Conservation (phyloP, 2,329 filamentous ascomycete species). For the Ophiostoma novo-ulmi region DNA sequence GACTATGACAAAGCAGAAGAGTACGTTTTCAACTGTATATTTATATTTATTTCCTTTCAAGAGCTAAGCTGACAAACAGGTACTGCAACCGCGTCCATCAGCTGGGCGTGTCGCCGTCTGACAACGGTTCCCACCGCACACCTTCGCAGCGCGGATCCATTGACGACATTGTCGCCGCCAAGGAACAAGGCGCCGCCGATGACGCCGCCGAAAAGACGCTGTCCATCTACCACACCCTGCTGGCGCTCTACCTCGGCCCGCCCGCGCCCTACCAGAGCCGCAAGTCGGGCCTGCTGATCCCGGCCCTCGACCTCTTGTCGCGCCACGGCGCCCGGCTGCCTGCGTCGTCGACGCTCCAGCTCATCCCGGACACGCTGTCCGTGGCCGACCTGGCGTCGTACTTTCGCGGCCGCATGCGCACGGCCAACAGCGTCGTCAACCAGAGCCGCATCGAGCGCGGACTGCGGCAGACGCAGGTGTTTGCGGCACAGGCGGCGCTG, state of each 20-base stretch:
- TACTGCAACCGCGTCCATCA: conserved; percentile 85
- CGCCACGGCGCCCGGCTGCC: conserved; percentile 89
- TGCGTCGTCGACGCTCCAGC: conserved; percentile 73
- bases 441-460: conserved; percentile 72
- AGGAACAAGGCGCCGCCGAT: conserved; percentile 46
- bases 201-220: neutral
- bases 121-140: neutral
- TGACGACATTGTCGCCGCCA: conserved; percentile 29
- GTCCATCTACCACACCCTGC: conserved; percentile 82
- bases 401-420: conserved; percentile 84
- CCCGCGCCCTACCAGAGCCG: conserved; percentile 54
- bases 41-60: neutral
- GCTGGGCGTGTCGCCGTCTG: neutral
- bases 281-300: conserved; percentile 60
- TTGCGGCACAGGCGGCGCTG: conserved; percentile 68
- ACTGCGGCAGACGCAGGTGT: conserved; percentile 70
- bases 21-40: conserved; percentile 45
- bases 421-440: conserved; percentile 75
- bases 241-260: conserved; percentile 83
- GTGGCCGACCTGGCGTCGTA: conserved; percentile 80
- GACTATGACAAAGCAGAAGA: conserved; percentile 90
- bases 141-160: neutral
- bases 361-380: conserved; percentile 77
- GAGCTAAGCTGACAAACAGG: conserved; percentile 38
- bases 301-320: conserved; percentile 81